Evolutionary conservation across 768 basidiomycete genomes (phyloP).

Genomic region (Psilocybe subaeruginosa): DNA sequence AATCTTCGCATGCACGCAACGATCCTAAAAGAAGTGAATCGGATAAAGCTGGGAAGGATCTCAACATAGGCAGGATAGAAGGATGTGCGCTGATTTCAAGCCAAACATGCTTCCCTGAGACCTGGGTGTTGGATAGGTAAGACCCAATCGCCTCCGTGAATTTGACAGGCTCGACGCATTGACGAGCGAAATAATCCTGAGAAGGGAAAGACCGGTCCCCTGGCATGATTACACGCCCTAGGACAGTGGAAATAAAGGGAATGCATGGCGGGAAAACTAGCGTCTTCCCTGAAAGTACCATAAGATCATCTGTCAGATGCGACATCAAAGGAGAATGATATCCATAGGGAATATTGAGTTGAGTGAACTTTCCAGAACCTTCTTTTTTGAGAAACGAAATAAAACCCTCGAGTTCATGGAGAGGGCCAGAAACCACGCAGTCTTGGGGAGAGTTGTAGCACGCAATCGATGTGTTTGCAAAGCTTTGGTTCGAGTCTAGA

Average conservation of each 20-base stretch:
- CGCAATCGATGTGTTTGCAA: constrained; percentile 48
- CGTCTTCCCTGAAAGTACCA: constrained; percentile 36
- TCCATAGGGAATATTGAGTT: constrained; percentile 60
- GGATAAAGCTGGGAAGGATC: constrained; percentile 36
- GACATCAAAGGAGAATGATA: constrained; percentile 72
- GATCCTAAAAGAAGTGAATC: constrained; percentile 49
- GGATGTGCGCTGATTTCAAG: constrained; percentile 73
- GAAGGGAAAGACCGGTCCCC: constrained; percentile 54
- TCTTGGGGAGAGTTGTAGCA: constrained; percentile 66
- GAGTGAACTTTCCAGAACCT: constrained; percentile 38
- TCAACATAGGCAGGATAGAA: constrained; percentile 59
- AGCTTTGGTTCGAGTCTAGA: constrained; percentile 34
- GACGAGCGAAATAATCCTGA: constrained; percentile 56
- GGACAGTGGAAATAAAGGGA: constrained; percentile 65
- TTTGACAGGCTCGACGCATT: constrained; percentile 60
- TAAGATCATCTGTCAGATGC: constrained; percentile 55
- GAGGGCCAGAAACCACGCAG: constrained; percentile 62
- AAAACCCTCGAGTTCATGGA: constrained; percentile 44
- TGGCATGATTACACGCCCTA: constrained; percentile 52
- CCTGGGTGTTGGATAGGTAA: constrained; percentile 32
- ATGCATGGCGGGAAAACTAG: constrained; percentile 50
- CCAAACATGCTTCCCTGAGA: constrained; percentile 43
- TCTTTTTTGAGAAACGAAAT: constrained; percentile 40
- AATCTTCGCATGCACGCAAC: constrained; percentile 44
- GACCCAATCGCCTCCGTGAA: constrained; percentile 55